Base-by-base conservation (phyloP, 192 early-diverging fungal genomes). In the Umbelopsis sp. region DNA sequence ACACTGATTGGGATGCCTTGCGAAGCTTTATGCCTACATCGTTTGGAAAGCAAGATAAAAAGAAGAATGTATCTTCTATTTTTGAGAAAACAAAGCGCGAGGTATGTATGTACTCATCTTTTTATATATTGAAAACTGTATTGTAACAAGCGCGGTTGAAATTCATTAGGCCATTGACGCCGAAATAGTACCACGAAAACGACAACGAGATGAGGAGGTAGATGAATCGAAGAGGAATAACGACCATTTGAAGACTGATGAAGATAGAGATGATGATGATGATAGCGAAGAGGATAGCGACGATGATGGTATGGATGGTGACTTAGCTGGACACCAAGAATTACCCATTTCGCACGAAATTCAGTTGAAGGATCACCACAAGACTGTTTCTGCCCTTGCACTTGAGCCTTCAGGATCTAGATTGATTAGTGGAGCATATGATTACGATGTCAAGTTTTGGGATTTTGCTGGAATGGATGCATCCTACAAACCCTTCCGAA, bases 401-500 rank as follows among this genome's bases (percentile, higher is more conserved):
- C 82, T 97, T 59, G 94, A 99, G 70, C 89, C 95, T 25, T 78
- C 93, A 1, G 95, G 95, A 9, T 80, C 88, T n/a, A 73, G 90
- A 14, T 78, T 97, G 0, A 84, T 90, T 21, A 90, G 91, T 9
- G 96, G 94, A 68, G 85, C 92, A 20, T 90, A 93, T 66, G 94
- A 95, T 69, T 90, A 92, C 44, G 85, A 86, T 51, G 72, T 97
- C 38, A 92, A 92, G 53, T 80, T 99, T 43, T 99, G 96, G 96
- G 95, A 96, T 78, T 99, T 99, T 83, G 83, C 89, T 36, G 90
- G 89, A 12, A 97, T 96, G 95, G 89, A 95, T 75, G 80, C 86
- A 6, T 74, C 81, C 2, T 88, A 91, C 49, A 81, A 85, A 68
- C 89, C 95, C 8, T 96, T 93, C 74, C 80, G 93, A 47, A 90